phyloP scores from a whole-genome alignment of 306 rosid species.

The Benincasa hispida region DNA sequence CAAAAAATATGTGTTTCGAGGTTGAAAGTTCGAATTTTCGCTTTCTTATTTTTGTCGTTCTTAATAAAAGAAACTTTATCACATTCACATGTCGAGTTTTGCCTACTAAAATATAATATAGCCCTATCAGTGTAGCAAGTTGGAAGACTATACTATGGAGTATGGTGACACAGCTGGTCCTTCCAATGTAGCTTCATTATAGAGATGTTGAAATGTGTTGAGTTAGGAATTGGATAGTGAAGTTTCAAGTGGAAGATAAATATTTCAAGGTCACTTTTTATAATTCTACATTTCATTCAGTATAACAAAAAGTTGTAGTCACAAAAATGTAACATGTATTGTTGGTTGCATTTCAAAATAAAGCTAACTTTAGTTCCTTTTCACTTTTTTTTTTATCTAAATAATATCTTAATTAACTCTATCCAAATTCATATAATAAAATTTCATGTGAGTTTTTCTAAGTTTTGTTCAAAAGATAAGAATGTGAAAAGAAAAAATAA shows the following conservation, averaged over 20 bases:
- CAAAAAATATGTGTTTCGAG: not conserved
- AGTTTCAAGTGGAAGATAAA: not conserved
- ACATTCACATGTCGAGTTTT: not conserved
- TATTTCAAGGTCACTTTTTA: not conserved
- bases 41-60: not conserved
- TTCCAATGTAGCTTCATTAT: not conserved
- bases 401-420: not conserved
- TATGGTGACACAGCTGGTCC: not conserved
- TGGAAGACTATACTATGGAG: not conserved
- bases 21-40: not conserved
- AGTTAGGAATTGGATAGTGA: not conserved
- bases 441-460: no score
- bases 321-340: not conserved
- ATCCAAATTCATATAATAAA: not conserved
- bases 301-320: not conserved
- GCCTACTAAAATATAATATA: not conserved
- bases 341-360: not conserved
- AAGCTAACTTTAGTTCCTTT: not conserved
- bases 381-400: not conserved
- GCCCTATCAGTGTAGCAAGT: not conserved
- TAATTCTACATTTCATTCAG: not conserved
- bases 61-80: not conserved
- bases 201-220: not conserved
- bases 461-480: no score
- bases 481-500: no score